These are phyloP conservation scores for Artemisia tridentata DNA, from an alignment of 129 eudicot species.

Conservation along the genomic window DNA sequence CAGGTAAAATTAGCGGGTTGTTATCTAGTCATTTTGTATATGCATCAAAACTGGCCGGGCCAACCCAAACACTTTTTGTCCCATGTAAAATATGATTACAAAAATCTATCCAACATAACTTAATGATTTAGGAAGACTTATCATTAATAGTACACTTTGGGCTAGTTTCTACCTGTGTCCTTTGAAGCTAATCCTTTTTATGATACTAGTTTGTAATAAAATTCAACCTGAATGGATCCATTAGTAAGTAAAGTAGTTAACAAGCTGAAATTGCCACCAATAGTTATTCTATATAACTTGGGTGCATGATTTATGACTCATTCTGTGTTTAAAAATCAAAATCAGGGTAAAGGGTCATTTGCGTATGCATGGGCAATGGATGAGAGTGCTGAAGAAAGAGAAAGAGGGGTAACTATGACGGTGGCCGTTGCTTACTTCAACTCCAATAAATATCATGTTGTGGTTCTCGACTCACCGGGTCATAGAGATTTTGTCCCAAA, in stretches of 20 bases:
- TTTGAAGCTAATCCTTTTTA: not conserved
- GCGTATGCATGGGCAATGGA: conserved; percentile 99
- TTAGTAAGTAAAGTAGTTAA: not conserved
- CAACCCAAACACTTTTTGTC: not conserved
- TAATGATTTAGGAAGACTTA: not conserved
- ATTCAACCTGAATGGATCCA: not conserved
- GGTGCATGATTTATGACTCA: conserved; percentile 13
- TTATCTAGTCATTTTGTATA: not conserved
- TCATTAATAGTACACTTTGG: not conserved
- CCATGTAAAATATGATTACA: too few relatives aligned
- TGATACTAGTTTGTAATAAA: conserved; percentile 2
- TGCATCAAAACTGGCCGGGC: not conserved
- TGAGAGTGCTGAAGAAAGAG: conserved; percentile 95
- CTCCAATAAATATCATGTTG: conserved; percentile 66
- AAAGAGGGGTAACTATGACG: conserved; percentile 96
- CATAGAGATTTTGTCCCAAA: conserved; percentile 97
- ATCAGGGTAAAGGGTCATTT: conserved; percentile 96
- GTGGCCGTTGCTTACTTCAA: conserved; percentile 91
- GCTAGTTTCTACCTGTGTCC: not conserved
- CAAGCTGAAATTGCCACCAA: not conserved
- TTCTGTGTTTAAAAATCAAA: not conserved
- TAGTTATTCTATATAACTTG: conserved; percentile 1
- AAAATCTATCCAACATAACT: not conserved
- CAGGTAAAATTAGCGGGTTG: conserved; percentile 43
- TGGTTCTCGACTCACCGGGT: conserved; percentile 93